A percentile compares a stretch with the other conserved stretches of the same genome.
These are phyloP conservation scores for Penicillium sp. DNA, from an alignment of 2,329 filamentous ascomycete genomes.

Conservation along the genomic window DNA sequence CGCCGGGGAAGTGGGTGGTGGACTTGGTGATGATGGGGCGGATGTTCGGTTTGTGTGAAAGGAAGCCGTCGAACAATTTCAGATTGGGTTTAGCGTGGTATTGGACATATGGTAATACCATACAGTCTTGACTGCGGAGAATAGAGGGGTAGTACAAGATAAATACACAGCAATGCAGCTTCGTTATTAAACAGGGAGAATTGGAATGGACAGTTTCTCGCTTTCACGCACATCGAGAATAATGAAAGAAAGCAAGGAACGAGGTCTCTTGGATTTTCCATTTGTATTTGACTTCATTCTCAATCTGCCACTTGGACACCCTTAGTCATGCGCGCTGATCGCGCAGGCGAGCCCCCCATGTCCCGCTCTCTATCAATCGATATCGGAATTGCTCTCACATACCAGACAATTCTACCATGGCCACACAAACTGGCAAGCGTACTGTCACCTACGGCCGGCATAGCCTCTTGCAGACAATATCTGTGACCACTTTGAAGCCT, in stretches of 20 bases:
- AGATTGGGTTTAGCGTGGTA: slow-evolving; percentile 21
- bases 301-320: too few species aligned
- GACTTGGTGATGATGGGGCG: slow-evolving; percentile 21
- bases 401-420: slow-evolving; percentile 25
- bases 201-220: too few species aligned
- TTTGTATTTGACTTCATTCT: too few species aligned
- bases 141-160: slow-evolving; percentile 22
- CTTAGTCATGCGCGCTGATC: slow-evolving; percentile 7
- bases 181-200: not conserved
- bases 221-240: too few species aligned
- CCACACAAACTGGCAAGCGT: slow-evolving; percentile 17
- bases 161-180: slow-evolving; percentile 8
- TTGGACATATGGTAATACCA: slow-evolving; percentile 7
- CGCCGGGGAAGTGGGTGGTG: slow-evolving; percentile 16
- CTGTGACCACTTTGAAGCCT: slow-evolving; percentile 26
- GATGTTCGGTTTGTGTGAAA: slow-evolving; percentile 27
- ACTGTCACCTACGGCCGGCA: slow-evolving; percentile 29
- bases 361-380: slow-evolving; percentile 5
- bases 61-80: slow-evolving; percentile 22
- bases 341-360: too few species aligned
- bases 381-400: not conserved
- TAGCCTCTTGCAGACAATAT: slow-evolving; percentile 35
- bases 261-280: too few species aligned
- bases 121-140: not conserved
- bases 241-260: too few species aligned